A percentile compares a stretch with the other conserved stretches of the same genome.
Evolutionary conservation across 192 early-diverging fungal genomes (phyloP).

Genomic region (Coemansia sp.): DNA sequence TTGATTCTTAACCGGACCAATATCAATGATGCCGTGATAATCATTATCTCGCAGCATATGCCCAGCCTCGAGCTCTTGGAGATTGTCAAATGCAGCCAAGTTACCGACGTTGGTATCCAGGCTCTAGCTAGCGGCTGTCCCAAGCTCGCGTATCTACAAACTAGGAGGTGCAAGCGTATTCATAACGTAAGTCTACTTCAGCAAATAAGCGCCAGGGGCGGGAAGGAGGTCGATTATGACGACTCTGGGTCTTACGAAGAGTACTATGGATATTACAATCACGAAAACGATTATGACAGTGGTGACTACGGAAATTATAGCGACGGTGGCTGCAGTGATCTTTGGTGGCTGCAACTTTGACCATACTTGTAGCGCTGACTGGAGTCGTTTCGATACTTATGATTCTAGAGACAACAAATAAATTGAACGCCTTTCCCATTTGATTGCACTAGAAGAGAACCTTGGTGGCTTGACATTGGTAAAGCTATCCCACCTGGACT

Average conservation of each 20-base stretch:
- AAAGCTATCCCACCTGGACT: background rate
- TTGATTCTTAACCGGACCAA: slow-evolving; percentile 1
- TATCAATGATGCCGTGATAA: background rate
- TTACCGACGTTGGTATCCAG: background rate
- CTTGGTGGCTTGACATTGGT: background rate
- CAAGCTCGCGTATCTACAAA: background rate
- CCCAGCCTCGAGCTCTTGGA: background rate
- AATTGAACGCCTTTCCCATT: background rate
- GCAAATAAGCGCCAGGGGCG: background rate
- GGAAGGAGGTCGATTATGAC: background rate
- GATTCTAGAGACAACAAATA: no score
- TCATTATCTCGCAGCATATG: background rate
- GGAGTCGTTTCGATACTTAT: no score
- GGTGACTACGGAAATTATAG: background rate
- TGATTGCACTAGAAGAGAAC: background rate
- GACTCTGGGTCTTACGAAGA: background rate
- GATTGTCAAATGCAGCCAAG: background rate
- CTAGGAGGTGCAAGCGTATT: background rate
- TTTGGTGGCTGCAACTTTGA: no score
- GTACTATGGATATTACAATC: background rate
- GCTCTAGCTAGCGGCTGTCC: background rate
- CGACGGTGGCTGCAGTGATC: background rate
- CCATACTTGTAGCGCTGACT: no score
- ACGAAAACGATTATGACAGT: background rate
- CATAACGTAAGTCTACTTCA: background rate